These are phyloP conservation scores for Miscanthus sacchariflorus DNA, from an alignment of 202 grass and related monocot species.

Conservation along the genomic window DNA sequence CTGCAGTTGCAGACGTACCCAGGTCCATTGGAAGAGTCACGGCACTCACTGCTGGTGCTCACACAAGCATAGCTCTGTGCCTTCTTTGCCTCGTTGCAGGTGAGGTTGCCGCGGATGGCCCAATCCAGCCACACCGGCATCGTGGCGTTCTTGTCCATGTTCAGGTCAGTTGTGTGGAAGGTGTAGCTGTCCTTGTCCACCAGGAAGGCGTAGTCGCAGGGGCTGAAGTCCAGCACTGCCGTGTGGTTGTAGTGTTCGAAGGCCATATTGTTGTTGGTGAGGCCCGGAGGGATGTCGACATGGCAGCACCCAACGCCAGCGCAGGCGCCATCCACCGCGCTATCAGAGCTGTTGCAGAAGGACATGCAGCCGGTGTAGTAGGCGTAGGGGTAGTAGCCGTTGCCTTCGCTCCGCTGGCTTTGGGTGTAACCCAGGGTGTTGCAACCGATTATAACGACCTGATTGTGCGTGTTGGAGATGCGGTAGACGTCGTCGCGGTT, in stretches of 20 bases:
- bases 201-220: conserved; percentile 30
- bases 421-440: not conserved
- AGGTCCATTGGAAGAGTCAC: not conserved
- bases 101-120: conserved; percentile 24
- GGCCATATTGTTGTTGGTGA: not conserved
- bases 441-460: conserved; percentile 28
- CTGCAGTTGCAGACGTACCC: conserved; percentile 41
- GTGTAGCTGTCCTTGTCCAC: conserved; percentile 28
- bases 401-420: not conserved
- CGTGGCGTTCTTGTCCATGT: not conserved
- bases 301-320: conserved; percentile 26
- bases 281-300: not conserved
- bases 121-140: conserved; percentile 40
- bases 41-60: conserved; percentile 28
- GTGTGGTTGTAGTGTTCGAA: not conserved
- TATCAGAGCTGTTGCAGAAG: conserved; percentile 16
- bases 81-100: conserved; percentile 19
- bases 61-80: conserved; percentile 2
- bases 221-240: not conserved
- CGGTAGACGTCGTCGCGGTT: not conserved
- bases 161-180: conserved; percentile 11
- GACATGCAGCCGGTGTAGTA: conserved; percentile 19
- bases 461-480: conserved; percentile 25
- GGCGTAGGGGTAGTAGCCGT: not conserved
- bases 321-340: not conserved